Percentiles rank a stretch among this genome's conserved stretches.
Conservation (phyloP, 75 land plant genomes). For the Pseudotsuga menziesii region DNA sequence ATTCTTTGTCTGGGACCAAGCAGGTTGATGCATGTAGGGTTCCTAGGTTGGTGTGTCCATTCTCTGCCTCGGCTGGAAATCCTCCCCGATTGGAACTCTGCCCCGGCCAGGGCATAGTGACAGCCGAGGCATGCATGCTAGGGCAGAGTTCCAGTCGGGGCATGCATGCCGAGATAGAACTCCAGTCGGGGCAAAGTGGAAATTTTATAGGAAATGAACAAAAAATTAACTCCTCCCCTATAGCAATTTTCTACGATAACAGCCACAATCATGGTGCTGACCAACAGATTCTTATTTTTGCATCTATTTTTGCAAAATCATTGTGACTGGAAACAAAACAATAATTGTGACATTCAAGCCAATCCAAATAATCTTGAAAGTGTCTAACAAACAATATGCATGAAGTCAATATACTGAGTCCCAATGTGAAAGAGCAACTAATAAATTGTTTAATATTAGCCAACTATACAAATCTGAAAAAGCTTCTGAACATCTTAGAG, state of each 20-base stretch:
- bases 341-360: neutral
- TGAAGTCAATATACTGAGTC: neutral
- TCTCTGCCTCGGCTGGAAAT: too few relatives aligned
- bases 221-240: neutral
- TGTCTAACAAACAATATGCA: neutral
- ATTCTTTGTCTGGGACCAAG: too few relatives aligned
- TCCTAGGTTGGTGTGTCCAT: too few relatives aligned
- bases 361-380: neutral
- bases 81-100: too few relatives aligned
- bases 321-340: neutral
- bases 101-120: too few relatives aligned
- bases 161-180: too few relatives aligned
- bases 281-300: neutral
- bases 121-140: too few relatives aligned
- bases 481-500: neutral
- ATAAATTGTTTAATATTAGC: neutral
- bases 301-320: neutral
- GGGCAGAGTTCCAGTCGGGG: too few relatives aligned
- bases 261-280: neutral
- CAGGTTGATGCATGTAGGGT: too few relatives aligned
- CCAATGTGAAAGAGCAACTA: neutral
- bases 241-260: neutral
- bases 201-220: too few relatives aligned
- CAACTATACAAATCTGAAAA: neutral
- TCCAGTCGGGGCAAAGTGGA: too few relatives aligned